Percentiles rank a stretch among this genome's conserved stretches.
Evolutionary conservation across 2,329 filamentous ascomycete species (phyloP).

Genomic region (Geosmithia putterillii): DNA sequence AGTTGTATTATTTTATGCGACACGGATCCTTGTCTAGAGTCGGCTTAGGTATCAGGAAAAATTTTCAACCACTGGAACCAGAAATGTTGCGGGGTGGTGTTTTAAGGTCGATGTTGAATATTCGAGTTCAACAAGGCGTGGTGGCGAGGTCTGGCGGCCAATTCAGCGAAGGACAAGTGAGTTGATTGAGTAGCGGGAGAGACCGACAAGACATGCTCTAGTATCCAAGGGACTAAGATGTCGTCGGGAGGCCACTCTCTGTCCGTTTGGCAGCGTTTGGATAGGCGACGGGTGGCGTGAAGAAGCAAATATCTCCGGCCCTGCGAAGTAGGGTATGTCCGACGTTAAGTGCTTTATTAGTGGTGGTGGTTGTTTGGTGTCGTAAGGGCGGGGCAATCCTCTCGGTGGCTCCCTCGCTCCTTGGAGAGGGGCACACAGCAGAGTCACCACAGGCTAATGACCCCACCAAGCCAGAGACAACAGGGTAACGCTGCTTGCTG

Average conservation of each 20-base stretch:
- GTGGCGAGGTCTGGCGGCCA: slow-evolving; percentile 9
- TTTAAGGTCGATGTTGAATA: not conserved
- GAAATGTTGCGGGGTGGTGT: not conserved
- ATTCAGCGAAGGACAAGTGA: slow-evolving; percentile 8
- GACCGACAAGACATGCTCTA: slow-evolving; percentile 9
- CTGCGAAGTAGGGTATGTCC: not conserved
- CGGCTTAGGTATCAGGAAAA: not conserved
- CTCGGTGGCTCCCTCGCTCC: not conserved
- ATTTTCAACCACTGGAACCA: not conserved
- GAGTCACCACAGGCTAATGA: not conserved
- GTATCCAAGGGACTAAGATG: not conserved
- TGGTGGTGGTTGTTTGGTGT: not conserved
- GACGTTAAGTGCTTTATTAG: not conserved
- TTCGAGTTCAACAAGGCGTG: slow-evolving; percentile 6
- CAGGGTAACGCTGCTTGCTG: not conserved
- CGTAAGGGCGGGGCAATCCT: not conserved
- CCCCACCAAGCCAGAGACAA: not conserved
- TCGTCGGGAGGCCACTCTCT: slow-evolving; percentile 2
- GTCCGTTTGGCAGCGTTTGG: too few relatives aligned
- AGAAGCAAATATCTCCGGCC: not conserved
- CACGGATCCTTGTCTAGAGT: not conserved
- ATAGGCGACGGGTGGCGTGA: too few relatives aligned
- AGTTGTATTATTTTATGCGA: not conserved
- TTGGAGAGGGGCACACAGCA: not conserved
- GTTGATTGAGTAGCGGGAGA: slow-evolving; percentile 7